Conservation (phyloP, 768 basidiomycete species). For the Kwoniella dendrophila region DNA sequence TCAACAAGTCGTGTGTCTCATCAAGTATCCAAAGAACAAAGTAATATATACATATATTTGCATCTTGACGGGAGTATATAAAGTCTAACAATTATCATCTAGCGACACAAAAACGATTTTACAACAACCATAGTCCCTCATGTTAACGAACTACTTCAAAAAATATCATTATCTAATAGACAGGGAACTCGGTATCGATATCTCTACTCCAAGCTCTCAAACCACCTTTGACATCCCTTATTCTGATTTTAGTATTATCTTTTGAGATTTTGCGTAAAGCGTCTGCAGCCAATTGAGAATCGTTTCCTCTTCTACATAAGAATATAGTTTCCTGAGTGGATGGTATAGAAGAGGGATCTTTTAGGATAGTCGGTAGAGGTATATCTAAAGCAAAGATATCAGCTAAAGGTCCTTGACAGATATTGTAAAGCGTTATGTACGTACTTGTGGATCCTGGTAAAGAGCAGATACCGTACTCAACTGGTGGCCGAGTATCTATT, state of each 20-base stretch:
- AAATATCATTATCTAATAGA: constrained; percentile 66
- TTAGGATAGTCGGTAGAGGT: constrained; percentile 68
- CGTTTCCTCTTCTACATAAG: constrained; percentile 87
- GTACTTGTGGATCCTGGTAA: constrained; percentile 74
- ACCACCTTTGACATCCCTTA: constrained; percentile 72
- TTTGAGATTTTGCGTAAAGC: constrained; percentile 58
- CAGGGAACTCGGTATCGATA: constrained; percentile 75
- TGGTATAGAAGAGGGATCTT: constrained; percentile 59
- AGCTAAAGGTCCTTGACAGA: not conserved
- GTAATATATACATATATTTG: too few species aligned
- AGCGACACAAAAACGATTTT: too few species aligned
- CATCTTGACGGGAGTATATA: too few species aligned
- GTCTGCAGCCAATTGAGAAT: constrained; percentile 83
- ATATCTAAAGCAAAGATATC: constrained; percentile 63
- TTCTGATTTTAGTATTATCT: constrained; percentile 53
- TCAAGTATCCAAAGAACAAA: too few species aligned
- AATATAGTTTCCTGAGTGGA: constrained; percentile 61
- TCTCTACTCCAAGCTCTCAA: constrained; percentile 74
- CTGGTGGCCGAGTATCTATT: constrained; percentile 76
- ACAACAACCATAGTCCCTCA: too few species aligned
- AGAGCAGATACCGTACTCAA: constrained; percentile 84
- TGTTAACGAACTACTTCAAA: too few species aligned
- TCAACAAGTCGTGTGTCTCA: not conserved
- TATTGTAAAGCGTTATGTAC: constrained; percentile 36
- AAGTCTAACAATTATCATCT: too few species aligned